Base-by-base conservation (phyloP, 116 monocot genomes). In the Dioscorea cayenensis region DNA sequence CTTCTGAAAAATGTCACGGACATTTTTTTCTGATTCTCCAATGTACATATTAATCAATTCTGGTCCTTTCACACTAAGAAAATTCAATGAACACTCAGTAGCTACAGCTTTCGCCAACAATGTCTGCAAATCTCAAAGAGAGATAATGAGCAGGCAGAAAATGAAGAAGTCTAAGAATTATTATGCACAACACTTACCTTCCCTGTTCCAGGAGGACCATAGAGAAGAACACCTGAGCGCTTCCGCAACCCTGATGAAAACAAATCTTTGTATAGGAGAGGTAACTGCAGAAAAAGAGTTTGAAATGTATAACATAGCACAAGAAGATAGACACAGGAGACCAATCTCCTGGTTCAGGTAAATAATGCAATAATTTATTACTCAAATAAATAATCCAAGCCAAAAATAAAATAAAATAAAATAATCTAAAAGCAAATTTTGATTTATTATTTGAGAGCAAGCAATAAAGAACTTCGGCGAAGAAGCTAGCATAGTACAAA, bases 21-120 rank as follows among this genome's bases (percentile, higher is more conserved):
- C 89, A 73, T 99, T 99, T 75, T 99, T 99, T 75, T 99, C 99
- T 49, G 99, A 99, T 84, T 99, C 99, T 77, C 99, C 99, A 67
- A 97, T 89, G 71, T 94, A 94, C 94, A 99, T 99, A 73, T 91
- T 99, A 52, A 94, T 99, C 78, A 99, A 67, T 68, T 99, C 99
- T 49, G 94, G 99, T 6, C 97, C 97, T 78, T 94, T 94, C 4
- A 94, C 90, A 74, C 90, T 90, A 19, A 90, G 82, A 77, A 90
- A 94, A 71, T 90, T 90, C 38, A 94, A 77, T 55, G 94, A 99
- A 77, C 94, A 99, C 64, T 99, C 99, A 17, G 91, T 99, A 50
- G 99, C 99, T 52, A 94, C 99, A 64, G 99, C 99, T 72, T 99
- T 99, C 72, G 99, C 99, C 67, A 99, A 75, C 60, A 99, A 70